Base-by-base conservation (phyloP, 345 rosid species). In the Noccaea caerulescens region DNA sequence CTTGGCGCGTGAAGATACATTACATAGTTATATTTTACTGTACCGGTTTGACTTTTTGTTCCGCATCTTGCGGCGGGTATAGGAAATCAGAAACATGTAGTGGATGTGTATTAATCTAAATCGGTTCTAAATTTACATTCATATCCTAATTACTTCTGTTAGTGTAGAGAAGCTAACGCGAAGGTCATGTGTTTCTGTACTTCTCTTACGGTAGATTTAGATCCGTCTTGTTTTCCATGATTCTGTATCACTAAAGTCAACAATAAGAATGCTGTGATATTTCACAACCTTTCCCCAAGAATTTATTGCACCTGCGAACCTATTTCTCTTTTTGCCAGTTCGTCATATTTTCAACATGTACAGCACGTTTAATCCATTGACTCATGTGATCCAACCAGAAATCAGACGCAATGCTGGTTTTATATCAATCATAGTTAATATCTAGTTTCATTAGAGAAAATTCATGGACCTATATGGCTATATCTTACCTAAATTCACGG, bases 41-140 rank as follows among this genome's bases (percentile, higher is more conserved):
- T 42, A 47, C 2, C n/a, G n/a, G 20, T 44, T 70, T 55, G 71
- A 60, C 67, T 39, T 46, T 54, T 36, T 37, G 34, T 27, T 71
- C 69, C 69, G 63, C 41, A 72, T 52, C 63, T 62, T 62, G 34
- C 56, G 27, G 65, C 42, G 11, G 44, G 54, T 63, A 50, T 34
- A 13, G 5, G 1, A 37, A 54, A 36, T 39, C 14, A 3, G 1
- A 37, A 54, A 36, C 20, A 8, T 72, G 41, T 72, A 54, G 32
- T 50, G 63, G 16, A 23, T 53, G 13, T 50, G 58, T 47, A 23
- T 10, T 66, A 27, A 27, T 27, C 30, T 51, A 65, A 65, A 51
- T 53, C 13, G 36, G 37, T 37, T 25, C 9, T 10, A 39, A 4
- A 20, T 11, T 12, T 45, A n/a, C 10, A 13, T 37, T 27, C 39